A percentile compares a stretch with the other conserved stretches of the same genome.
phyloP scores from a whole-genome alignment of 129 eudicot genomes.

The Solidago caesia region DNA sequence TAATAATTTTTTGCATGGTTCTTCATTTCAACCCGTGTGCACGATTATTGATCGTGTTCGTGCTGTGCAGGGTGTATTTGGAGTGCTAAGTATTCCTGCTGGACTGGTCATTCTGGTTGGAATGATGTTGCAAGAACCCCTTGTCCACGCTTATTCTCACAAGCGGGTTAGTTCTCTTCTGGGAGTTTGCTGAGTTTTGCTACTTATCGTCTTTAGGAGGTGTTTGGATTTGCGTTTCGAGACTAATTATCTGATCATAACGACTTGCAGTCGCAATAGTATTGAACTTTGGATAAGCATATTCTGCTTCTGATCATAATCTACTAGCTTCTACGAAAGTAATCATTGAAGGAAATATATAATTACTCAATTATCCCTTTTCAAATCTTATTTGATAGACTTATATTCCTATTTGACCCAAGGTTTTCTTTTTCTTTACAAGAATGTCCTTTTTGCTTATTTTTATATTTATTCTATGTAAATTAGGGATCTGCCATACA shows the following conservation, averaged over 20 bases:
- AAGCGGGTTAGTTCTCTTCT: constrained; percentile 55
- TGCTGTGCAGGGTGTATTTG: constrained; percentile 67
- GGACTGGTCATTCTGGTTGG: constrained; percentile 69
- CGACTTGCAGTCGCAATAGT: no score
- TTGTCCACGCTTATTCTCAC: constrained; percentile 47
- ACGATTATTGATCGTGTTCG: neutral
- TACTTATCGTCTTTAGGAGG: neutral
- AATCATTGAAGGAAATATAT: no score
- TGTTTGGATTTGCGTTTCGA: neutral
- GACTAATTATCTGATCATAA: neutral
- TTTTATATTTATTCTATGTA: no score
- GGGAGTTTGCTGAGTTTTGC: neutral
- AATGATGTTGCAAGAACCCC: constrained; percentile 62
- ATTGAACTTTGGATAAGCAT: no score
- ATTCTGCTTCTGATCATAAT: no score
- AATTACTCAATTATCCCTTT: no score
- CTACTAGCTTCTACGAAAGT: no score
- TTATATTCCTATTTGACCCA: no score
- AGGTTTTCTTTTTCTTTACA: no score
- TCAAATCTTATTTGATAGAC: no score
- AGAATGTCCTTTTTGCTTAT: no score
- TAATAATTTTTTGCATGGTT: neutral
- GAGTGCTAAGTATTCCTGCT: constrained; percentile 66
- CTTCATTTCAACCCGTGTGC: constrained; percentile 5
- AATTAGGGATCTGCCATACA: no score